Percentiles rank a stretch among this genome's conserved stretches.
phyloP scores from a whole-genome alignment of 176 grass and related monocot species.

The Aegilops longissima region DNA sequence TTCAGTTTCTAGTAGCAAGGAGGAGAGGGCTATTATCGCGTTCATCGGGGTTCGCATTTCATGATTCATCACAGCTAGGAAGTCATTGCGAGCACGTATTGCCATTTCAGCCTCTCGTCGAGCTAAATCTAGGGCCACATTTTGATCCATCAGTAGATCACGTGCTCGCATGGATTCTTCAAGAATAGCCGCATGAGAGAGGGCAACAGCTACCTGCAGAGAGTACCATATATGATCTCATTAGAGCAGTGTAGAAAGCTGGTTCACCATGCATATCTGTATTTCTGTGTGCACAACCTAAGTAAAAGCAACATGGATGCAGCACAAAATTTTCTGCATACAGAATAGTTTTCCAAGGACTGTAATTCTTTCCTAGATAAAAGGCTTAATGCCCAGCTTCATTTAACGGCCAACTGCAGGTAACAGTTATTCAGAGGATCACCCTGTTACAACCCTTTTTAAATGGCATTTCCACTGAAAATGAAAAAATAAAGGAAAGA shows the following conservation, averaged over 20 bases:
- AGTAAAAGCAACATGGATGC: neutral
- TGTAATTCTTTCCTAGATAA: neutral
- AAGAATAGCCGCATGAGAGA: neutral
- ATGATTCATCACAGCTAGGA: constrained; percentile 23
- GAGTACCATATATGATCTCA: neutral
- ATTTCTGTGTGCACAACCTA: neutral
- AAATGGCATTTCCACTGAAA: too few species aligned
- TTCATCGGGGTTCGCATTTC: constrained; percentile 11
- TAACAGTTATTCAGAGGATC: too few species aligned
- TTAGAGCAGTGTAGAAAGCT: neutral
- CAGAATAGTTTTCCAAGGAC: neutral
- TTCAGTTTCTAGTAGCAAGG: neutral
- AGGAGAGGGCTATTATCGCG: constrained; percentile 4
- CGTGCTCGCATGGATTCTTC: constrained; percentile 17
- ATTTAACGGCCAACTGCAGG: too few species aligned
- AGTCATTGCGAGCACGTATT: constrained; percentile 15
- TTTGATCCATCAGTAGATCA: constrained; percentile 17
- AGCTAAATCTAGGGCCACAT: neutral
- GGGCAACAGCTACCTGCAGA: neutral
- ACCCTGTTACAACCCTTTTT: too few species aligned
- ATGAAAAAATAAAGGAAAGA: neutral
- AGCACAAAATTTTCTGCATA: neutral
- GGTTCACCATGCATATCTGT: neutral
- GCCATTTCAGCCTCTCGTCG: constrained; percentile 8
- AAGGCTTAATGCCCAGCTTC: too few species aligned